A percentile compares a stretch with the other conserved stretches of the same genome.
phyloP scores from a whole-genome alignment of 345 rosid species.

The Eucalyptus erythrocorys region DNA sequence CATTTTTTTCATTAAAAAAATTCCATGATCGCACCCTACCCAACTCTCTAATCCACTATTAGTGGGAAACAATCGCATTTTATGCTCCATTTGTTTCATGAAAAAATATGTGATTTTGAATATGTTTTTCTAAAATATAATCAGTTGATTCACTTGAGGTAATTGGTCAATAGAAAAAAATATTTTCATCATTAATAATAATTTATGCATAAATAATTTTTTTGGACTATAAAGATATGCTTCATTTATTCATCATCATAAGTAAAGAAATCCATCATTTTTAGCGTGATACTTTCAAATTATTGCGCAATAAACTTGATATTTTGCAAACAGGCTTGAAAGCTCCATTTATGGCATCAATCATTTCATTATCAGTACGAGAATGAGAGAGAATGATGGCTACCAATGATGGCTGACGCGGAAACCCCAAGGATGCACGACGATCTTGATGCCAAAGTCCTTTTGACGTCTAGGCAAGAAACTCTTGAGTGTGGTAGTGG shows the following conservation, averaged over 20 bases:
- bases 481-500: not conserved
- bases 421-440: not conserved
- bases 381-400: not conserved
- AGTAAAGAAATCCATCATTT: not conserved
- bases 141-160: fast-evolving
- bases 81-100: not conserved
- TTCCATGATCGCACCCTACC: fast-evolving
- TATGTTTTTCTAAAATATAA: not conserved
- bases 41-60: not conserved
- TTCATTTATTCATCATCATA: not conserved
- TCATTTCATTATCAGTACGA: not conserved
- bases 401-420: not conserved
- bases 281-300: not conserved
- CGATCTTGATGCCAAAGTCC: not conserved
- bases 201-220: not conserved
- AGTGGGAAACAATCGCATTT: not conserved
- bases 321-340: not conserved
- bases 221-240: not conserved
- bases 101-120: not conserved
- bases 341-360: not conserved
- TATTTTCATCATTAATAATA: fast-evolving
- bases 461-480: not conserved
- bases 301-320: too few species aligned
- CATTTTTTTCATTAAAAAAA: not conserved
- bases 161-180: fast-evolving